Conservation (phyloP, 1,284 basidiomycete species). For the Neonothopanus nambi region DNA sequence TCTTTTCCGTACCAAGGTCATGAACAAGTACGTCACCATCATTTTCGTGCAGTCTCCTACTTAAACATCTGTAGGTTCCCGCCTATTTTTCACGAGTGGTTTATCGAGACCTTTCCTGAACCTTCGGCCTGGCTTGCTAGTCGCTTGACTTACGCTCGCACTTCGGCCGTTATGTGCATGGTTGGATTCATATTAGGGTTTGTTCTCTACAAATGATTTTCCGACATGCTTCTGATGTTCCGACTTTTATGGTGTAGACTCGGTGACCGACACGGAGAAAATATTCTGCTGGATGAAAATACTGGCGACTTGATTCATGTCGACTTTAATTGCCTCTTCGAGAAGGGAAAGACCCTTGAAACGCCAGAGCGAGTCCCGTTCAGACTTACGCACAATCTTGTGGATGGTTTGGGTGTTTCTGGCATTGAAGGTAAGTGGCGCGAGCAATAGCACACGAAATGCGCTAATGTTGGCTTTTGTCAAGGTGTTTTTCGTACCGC, state of each 20-base stretch:
- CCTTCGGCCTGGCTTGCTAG: constrained; percentile 93
- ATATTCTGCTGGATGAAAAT: constrained; percentile 89
- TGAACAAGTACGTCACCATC: constrained; percentile 50
- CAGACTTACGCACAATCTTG: constrained; percentile 91
- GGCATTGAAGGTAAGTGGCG: constrained; percentile 79
- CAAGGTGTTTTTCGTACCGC: constrained; percentile 89
- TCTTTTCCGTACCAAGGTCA: constrained; percentile 38
- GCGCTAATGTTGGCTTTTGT: neutral
- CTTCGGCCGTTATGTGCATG: constrained; percentile 98
- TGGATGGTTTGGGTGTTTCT: constrained; percentile 92
- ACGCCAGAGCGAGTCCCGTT: constrained; percentile 95
- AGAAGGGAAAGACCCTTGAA: constrained; percentile 91
- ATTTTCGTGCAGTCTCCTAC: neutral
- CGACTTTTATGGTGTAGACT: constrained; percentile 53
- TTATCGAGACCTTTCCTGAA: constrained; percentile 95
- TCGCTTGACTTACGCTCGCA: constrained; percentile 85
- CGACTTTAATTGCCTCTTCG: constrained; percentile 98
- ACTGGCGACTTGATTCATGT: constrained; percentile 95
- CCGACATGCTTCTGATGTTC: neutral
- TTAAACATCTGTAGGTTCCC: constrained; percentile 54
- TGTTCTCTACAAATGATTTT: constrained; percentile 25
- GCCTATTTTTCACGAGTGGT: constrained; percentile 97
- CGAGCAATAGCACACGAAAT: neutral
- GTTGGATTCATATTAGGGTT: constrained; percentile 97
- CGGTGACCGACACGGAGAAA: constrained; percentile 98